Conservation (phyloP, 2,329 filamentous ascomycete species). For the Clonostachys solani region DNA sequence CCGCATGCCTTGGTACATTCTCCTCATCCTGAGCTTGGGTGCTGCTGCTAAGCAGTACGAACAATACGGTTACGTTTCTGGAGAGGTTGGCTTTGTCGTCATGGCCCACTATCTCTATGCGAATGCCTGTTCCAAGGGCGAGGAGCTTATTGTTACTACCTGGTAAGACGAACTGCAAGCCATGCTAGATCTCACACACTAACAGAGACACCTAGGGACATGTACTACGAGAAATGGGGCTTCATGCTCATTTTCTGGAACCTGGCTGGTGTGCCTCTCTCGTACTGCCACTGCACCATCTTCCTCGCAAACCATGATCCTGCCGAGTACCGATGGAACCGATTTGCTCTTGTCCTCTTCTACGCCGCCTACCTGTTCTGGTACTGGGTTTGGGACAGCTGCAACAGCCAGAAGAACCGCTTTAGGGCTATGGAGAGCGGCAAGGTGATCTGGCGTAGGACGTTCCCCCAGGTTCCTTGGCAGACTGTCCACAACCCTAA, state of each 20-base stretch:
- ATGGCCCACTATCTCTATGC: slow-evolving; percentile 91
- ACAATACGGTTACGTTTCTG: slow-evolving; percentile 77
- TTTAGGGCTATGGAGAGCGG: slow-evolving; percentile 80
- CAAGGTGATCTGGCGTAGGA: slow-evolving; percentile 63
- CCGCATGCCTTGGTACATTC: slow-evolving; percentile 86
- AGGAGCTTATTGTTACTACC: slow-evolving; percentile 84
- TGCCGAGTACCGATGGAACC: slow-evolving; percentile 72
- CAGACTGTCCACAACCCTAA: slow-evolving; percentile 77
- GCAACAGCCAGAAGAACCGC: slow-evolving; percentile 90
- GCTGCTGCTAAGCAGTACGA: slow-evolving; percentile 82
- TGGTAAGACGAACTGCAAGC: slow-evolving; percentile 39
- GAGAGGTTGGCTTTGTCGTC: slow-evolving; percentile 78
- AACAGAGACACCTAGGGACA: slow-evolving; percentile 50
- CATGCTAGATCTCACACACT: background rate
- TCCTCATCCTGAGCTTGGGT: slow-evolving; percentile 73
- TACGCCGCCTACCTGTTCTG: slow-evolving; percentile 72
- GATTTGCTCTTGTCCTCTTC: slow-evolving; percentile 58
- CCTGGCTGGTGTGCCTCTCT: slow-evolving; percentile 82
- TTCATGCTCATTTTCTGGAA: slow-evolving; percentile 99
- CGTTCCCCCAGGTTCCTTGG: slow-evolving; percentile 91
- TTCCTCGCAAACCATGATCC: slow-evolving; percentile 84
- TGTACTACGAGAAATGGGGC: slow-evolving; percentile 96
- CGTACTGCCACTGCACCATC: slow-evolving; percentile 90
- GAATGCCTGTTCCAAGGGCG: slow-evolving; percentile 87
- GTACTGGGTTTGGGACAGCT: slow-evolving; percentile 91